Evolutionary conservation across 345 rosid species (phyloP).

Genomic region (Rhodamnia argentea): DNA sequence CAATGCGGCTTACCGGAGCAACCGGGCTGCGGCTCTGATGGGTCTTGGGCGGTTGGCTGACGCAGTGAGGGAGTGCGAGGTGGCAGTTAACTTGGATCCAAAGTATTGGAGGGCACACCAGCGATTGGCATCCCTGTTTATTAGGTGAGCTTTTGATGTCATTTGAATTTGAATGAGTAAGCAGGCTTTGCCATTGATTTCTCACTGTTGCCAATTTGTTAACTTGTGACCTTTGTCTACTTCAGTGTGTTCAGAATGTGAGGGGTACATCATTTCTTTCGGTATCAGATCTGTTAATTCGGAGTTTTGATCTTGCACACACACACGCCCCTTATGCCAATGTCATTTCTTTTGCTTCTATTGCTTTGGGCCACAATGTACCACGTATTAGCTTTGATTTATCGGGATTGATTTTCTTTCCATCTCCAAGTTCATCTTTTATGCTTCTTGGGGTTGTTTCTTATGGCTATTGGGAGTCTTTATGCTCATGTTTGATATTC

Average conservation of each 20-base stretch:
- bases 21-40: conserved; percentile 72
- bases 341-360: not conserved
- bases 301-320: not conserved
- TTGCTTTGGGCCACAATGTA: not conserved
- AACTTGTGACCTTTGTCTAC: not conserved
- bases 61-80: conserved; percentile 78
- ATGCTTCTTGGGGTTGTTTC: not conserved
- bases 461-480: not conserved
- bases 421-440: not conserved
- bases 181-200: not conserved
- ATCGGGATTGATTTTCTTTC: not conserved
- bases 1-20: conserved; percentile 67
- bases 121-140: conserved; percentile 62
- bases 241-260: not conserved
- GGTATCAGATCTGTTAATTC: not conserved
- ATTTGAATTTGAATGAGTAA: not conserved
- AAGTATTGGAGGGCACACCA: conserved; percentile 74
- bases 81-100: conserved; percentile 77
- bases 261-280: not conserved
- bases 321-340: not conserved
- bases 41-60: conserved; percentile 54
- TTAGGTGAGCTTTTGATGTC: conserved; percentile 42
- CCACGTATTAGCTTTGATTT: not conserved
- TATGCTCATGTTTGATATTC: not conserved
- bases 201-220: not conserved